A percentile compares a stretch with the other conserved stretches of the same genome.
Evolutionary conservation across 495 filamentous ascomycete genomes (phyloP).

Genomic region (Aspergillus heteromorphus): DNA sequence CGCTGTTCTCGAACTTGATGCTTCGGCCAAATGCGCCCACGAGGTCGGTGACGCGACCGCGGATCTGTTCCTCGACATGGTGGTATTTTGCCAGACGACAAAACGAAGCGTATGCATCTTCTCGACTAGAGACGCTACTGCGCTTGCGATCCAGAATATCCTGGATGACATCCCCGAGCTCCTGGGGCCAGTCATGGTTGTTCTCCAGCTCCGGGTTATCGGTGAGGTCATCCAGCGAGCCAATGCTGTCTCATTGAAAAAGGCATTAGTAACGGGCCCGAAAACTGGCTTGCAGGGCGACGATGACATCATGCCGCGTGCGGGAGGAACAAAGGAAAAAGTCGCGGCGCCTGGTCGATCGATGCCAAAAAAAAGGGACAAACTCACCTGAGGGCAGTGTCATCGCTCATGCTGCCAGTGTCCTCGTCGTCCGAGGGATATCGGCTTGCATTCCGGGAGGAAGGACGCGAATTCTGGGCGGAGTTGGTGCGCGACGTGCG

Average conservation of each 20-base stretch:
- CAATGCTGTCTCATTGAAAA: slow-evolving; percentile 21
- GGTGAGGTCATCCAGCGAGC: slow-evolving; percentile 56
- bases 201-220: slow-evolving; percentile 48
- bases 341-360: neutral
- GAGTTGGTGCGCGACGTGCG: slow-evolving; percentile 60
- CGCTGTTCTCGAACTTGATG: slow-evolving; percentile 63
- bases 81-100: slow-evolving; percentile 67
- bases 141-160: slow-evolving; percentile 85
- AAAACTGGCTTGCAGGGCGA: slow-evolving; percentile 4
- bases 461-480: slow-evolving; percentile 56
- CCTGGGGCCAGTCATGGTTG: slow-evolving; percentile 57
- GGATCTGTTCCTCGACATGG: slow-evolving; percentile 64
- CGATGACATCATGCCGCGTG: slow-evolving; percentile 13
- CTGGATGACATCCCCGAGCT: slow-evolving; percentile 65
- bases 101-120: slow-evolving; percentile 65
- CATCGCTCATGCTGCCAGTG: slow-evolving; percentile 56
- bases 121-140: slow-evolving; percentile 73
- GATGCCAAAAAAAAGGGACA: no score
- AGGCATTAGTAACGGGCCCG: slow-evolving; percentile 7
- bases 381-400: slow-evolving; percentile 63
- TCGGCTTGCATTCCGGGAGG: slow-evolving; percentile 50
- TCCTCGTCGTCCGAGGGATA: slow-evolving; percentile 77
- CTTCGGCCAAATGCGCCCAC: slow-evolving; percentile 66
- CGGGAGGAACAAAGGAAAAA: slow-evolving; percentile 9
- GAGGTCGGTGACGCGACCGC: slow-evolving; percentile 56